Conservation (phyloP, 2,329 filamentous ascomycete species). For the Apiospora pterosperma region DNA sequence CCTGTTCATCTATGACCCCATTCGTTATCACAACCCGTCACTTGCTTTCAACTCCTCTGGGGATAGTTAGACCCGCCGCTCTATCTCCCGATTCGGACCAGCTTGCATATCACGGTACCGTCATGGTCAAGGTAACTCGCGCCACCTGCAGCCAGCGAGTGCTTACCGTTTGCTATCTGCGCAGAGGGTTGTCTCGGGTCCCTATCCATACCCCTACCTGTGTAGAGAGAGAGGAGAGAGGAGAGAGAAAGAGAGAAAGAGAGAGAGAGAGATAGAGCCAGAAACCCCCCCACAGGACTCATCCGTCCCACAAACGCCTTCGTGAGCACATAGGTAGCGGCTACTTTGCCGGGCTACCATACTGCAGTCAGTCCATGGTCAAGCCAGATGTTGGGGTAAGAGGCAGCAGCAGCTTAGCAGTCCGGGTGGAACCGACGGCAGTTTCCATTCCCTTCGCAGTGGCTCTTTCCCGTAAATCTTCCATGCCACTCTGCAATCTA, state of each 20-base stretch:
- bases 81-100: not conserved
- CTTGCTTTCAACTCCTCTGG: not conserved
- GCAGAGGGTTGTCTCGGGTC: constrained; percentile 5
- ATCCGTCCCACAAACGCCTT: not conserved
- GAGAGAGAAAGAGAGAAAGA: not conserved
- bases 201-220: not conserved
- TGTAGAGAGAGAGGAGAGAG: not conserved
- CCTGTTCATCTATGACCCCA: not conserved
- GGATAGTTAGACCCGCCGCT: not conserved
- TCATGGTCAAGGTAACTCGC: not conserved
- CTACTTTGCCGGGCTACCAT: not conserved
- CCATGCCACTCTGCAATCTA: constrained; percentile 18
- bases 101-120: not conserved
- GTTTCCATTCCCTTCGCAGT: constrained; percentile 16
- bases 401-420: not conserved
- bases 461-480: constrained; percentile 17
- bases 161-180: not conserved
- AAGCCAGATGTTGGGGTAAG: not conserved
- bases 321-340: not conserved
- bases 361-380: not conserved
- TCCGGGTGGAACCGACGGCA: constrained; percentile 19
- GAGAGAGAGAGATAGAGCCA: not conserved
- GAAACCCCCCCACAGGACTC: not conserved
- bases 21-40: not conserved
- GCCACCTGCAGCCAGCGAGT: not conserved